A percentile compares a stretch with the other conserved stretches of the same genome.
phyloP scores from a whole-genome alignment of 2,329 filamentous ascomycete species.

The Talaromyces albobiverticillius region DNA sequence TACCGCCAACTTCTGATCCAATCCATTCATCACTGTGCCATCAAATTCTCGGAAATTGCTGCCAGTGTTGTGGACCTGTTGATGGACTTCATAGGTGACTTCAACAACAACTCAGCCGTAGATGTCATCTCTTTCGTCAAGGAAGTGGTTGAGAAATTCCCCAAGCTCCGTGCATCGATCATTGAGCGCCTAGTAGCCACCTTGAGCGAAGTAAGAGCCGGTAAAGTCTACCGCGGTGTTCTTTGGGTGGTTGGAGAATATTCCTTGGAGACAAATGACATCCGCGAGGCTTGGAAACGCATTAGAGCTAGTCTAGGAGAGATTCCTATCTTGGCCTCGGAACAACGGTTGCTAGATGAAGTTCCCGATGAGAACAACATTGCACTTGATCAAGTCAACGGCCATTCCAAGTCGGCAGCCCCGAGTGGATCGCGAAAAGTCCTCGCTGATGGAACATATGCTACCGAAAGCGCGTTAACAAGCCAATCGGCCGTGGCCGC shows the following conservation, averaged over 20 bases:
- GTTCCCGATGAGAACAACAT: conserved; percentile 68
- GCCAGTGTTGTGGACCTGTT: conserved; percentile 93
- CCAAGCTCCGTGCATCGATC: conserved; percentile 80
- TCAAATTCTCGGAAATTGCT: conserved; percentile 98
- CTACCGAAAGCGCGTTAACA: conserved; percentile 92
- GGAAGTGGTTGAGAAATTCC: conserved; percentile 98
- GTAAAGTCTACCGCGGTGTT: conserved; percentile 94
- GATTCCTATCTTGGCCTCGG: conserved; percentile 92
- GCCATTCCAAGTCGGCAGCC: conserved; percentile 70
- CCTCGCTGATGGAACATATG: conserved; percentile 93
- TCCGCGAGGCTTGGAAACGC: conserved; percentile 93
- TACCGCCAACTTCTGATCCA: conserved; percentile 95
- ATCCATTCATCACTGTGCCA: conserved; percentile 96
- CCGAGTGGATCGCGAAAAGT: conserved; percentile 87
- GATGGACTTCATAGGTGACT: conserved; percentile 99
- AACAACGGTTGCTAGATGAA: conserved; percentile 86
- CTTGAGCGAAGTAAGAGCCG: conserved; percentile 86
- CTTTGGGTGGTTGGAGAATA: conserved; percentile 99
- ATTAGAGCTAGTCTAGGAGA: conserved; percentile 92
- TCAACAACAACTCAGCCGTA: conserved; percentile 93
- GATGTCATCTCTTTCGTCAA: conserved; percentile 99
- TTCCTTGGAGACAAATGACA: conserved; percentile 88
- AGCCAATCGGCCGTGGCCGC: conserved; percentile 87
- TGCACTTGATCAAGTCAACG: conserved; percentile 69
- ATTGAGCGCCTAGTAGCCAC: conserved; percentile 86